Base-by-base conservation (phyloP, 2,329 filamentous ascomycete genomes). In the Aureobasidium leucospermi region DNA sequence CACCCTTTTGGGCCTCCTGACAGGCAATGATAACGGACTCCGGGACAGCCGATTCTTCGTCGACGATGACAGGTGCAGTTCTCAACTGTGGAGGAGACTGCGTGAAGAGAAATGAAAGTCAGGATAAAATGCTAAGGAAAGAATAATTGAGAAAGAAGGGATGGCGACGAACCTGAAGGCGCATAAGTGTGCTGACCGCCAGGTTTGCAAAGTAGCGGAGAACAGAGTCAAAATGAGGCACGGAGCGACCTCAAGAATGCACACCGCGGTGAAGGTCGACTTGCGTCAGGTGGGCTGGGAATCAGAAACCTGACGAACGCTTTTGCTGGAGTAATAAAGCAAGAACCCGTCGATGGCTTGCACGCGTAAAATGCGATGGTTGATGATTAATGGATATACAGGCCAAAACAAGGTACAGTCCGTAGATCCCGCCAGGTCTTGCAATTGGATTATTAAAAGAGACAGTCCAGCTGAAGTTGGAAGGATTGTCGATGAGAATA, bases 1-100 rank as follows among this genome's bases (percentile, higher is more conserved):
- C 78, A 71, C 76, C 75, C 70, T 78, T 76, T 69, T 74, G 74
- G 58, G 71, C 72, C 34, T 63, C 64, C 60, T 65, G 68, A 67
- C 68, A 67, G 57, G 62, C 66, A 59, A 69, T 67, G 60, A 68
- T 64, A 23, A 68, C 55, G 45, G 69, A 66, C 56, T 67, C 65
- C 29, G 69, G 66, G 56, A 69, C 68, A 62, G 67, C 67, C 61
- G 66, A 68, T 60, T 71, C 70, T 63, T 71, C 70, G 66, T 71
- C 69, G 57, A 71, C 70, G 53, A 69, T 68, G 43, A 71, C 61
- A 58, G 65, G 65, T 59, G 63, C 60, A 31, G 38, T 31, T 46
- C 38, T 41, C 36, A 53, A n/a, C 47, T 59, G 53, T 41, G 58
- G 58, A 56, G 63, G 47, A 38, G 55, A 55, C 59, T 57, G 52